These are phyloP conservation scores for Coemansia reversa DNA, from an alignment of 192 early-diverging fungal species.

Conservation along the genomic window DNA sequence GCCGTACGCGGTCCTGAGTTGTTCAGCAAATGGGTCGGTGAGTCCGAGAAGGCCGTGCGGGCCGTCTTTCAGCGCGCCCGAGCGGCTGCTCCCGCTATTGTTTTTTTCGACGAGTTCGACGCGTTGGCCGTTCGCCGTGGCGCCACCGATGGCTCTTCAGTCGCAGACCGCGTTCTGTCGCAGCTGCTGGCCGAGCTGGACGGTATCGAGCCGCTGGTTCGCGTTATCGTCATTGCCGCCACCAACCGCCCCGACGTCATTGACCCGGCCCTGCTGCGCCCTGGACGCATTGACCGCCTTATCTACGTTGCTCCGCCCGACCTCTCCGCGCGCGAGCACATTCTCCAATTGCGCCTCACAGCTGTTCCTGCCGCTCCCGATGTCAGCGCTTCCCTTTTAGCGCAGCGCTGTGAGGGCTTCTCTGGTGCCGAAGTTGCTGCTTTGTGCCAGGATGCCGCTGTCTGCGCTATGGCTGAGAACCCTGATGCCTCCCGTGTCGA, in stretches of 20 bases:
- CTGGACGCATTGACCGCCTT: constrained; percentile 93
- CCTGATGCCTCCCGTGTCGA: constrained; percentile 30
- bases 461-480: constrained; percentile 88
- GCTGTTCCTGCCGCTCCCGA: constrained; percentile 72
- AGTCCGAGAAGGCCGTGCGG: constrained; percentile 94
- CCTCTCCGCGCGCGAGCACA: constrained; percentile 66
- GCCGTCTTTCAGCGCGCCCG: constrained; percentile 95
- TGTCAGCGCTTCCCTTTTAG: constrained; percentile 69
- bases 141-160: constrained; percentile 70
- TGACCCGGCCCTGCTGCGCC: constrained; percentile 87
- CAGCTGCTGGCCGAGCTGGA: constrained; percentile 94
- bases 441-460: constrained; percentile 91
- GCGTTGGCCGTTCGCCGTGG: constrained; percentile 86
- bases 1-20: constrained; percentile 98
- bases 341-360: constrained; percentile 71
- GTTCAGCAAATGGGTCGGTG: constrained; percentile 99
- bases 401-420: constrained; percentile 71
- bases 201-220: constrained; percentile 91
- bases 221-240: constrained; percentile 93
- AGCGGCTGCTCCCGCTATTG: constrained; percentile 89
- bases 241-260: constrained; percentile 61
- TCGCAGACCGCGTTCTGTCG: constrained; percentile 91
- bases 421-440: constrained; percentile 95
- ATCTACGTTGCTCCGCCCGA: constrained; percentile 94
- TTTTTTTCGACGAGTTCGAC: constrained; percentile 99